A percentile compares a stretch with the other conserved stretches of the same genome.
These are phyloP conservation scores for Penicillium sp. DNA, from an alignment of 2,329 filamentous ascomycete genomes.

Conservation along the genomic window DNA sequence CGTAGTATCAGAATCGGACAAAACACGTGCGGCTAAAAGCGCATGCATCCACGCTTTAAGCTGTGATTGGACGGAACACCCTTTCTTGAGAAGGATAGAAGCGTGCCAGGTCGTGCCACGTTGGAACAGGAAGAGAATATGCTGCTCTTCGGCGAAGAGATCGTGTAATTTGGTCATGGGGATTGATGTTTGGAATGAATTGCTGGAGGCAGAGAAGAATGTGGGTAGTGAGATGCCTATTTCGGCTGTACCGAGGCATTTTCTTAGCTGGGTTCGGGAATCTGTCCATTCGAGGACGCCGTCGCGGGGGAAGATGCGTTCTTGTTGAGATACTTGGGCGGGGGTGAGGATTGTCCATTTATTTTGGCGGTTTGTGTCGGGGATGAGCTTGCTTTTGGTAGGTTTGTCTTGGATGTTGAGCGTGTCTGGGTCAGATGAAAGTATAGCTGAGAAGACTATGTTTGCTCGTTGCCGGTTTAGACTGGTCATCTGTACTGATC, in stretches of 20 bases:
- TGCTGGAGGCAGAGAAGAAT: conserved; percentile 19
- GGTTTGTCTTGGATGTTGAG: neutral
- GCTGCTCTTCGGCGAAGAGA: conserved; percentile 54
- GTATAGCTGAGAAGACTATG: conserved; percentile 66
- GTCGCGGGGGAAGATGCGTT: conserved; percentile 64
- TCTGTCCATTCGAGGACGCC: conserved; percentile 61
- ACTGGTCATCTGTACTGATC: conserved; percentile 77
- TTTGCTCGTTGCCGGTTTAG: conserved; percentile 86
- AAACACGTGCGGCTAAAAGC: conserved; percentile 47
- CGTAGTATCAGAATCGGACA: conserved; percentile 1
- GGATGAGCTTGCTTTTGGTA: neutral
- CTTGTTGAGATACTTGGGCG: conserved; percentile 60
- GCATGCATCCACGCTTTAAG: conserved; percentile 66
- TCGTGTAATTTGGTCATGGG: conserved; percentile 51
- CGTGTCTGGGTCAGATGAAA: conserved; percentile 35
- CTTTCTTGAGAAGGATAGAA: conserved; percentile 66
- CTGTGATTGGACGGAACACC: conserved; percentile 51
- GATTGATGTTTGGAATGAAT: conserved; percentile 32
- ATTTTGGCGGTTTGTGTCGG: neutral
- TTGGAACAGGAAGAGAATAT: conserved; percentile 60
- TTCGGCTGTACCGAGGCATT: conserved; percentile 52
- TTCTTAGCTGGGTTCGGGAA: conserved; percentile 20
- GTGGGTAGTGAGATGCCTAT: conserved; percentile 54
- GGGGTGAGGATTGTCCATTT: conserved; percentile 54
- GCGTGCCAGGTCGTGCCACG: conserved; percentile 34